These are phyloP conservation scores for Baudoinia panamericana DNA, from an alignment of 495 filamentous ascomycete species.

Conservation along the genomic window DNA sequence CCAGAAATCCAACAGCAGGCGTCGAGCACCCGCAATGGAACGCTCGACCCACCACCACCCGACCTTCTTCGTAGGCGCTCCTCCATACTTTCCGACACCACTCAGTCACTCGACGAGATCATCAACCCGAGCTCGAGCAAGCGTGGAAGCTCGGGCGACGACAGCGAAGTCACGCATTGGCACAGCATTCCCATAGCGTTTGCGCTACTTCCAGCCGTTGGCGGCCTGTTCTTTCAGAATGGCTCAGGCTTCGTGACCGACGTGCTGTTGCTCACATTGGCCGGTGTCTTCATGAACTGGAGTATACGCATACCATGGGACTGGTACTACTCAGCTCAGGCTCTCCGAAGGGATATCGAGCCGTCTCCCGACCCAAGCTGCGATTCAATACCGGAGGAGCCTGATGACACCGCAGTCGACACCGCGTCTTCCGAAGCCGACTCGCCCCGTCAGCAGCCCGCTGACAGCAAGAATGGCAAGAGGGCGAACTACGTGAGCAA, in stretches of 20 bases:
- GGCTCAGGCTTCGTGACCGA: constrained; percentile 75
- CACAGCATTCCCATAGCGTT: constrained; percentile 67
- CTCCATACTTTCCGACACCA: constrained; percentile 15
- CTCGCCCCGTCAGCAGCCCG: constrained; percentile 32
- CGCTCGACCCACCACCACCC: constrained; percentile 1
- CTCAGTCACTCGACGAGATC: constrained; percentile 8
- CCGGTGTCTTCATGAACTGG: constrained; percentile 85
- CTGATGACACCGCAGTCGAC: constrained; percentile 29
- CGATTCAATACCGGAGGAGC: constrained; percentile 33
- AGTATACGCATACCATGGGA: constrained; percentile 85
- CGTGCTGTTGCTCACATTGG: constrained; percentile 61
- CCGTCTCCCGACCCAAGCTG: constrained; percentile 27
- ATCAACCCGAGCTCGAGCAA: constrained; percentile 13
- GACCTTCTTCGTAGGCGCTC: constrained; percentile 11
- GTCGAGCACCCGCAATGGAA: too few relatives aligned
- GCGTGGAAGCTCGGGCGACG: neutral
- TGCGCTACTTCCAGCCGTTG: constrained; percentile 72
- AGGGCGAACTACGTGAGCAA: neutral
- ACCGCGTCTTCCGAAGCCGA: constrained; percentile 15
- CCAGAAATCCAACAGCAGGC: too few relatives aligned
- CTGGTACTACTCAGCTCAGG: constrained; percentile 77
- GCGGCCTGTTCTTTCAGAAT: constrained; percentile 71
- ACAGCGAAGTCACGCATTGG: constrained; percentile 49
- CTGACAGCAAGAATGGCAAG: neutral
- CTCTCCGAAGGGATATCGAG: constrained; percentile 14